Evolutionary conservation across 352 stramenopile species (phyloP).

Genomic region (Globisporangium radiosum): DNA sequence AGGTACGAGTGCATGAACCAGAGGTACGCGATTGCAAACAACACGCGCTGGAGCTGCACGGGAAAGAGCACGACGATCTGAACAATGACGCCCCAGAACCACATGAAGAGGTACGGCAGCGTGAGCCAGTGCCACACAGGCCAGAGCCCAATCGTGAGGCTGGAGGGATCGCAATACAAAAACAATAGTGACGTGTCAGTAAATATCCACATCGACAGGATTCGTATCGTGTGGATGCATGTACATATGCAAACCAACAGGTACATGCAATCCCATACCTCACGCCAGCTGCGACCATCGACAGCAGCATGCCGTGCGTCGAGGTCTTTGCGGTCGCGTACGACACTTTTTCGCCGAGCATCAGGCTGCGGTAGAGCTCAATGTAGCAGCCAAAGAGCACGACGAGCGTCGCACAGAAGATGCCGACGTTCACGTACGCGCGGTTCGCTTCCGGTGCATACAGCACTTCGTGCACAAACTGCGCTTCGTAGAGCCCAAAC

Average conservation of each 20-base stretch:
- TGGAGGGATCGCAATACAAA: too few relatives aligned
- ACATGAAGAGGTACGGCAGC: conserved; percentile 75
- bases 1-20: conserved; percentile 79
- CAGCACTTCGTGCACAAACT: conserved; percentile 46
- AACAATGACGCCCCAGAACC: conserved; percentile 73
- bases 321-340: conserved; percentile 59
- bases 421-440: conserved; percentile 5
- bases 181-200: too few relatives aligned
- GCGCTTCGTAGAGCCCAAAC: conserved; percentile 48
- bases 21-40: conserved; percentile 51
- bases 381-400: conserved; percentile 63
- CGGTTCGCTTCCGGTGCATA: conserved; percentile 45
- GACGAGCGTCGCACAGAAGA: conserved; percentile 26
- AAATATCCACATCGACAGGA: too few relatives aligned
- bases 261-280: conserved; percentile 24
- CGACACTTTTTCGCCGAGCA: conserved; percentile 47
- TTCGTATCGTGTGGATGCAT: too few relatives aligned
- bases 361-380: conserved; percentile 58
- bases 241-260: too few relatives aligned
- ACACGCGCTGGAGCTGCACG: conserved; percentile 44
- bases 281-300: conserved; percentile 44
- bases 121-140: conserved; percentile 72
- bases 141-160: conserved; percentile 8
- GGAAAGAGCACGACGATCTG: conserved; percentile 62
- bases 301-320: conserved; percentile 62